Base-by-base conservation (phyloP, 140 eudicot species). In the Stevia rebaudiana region DNA sequence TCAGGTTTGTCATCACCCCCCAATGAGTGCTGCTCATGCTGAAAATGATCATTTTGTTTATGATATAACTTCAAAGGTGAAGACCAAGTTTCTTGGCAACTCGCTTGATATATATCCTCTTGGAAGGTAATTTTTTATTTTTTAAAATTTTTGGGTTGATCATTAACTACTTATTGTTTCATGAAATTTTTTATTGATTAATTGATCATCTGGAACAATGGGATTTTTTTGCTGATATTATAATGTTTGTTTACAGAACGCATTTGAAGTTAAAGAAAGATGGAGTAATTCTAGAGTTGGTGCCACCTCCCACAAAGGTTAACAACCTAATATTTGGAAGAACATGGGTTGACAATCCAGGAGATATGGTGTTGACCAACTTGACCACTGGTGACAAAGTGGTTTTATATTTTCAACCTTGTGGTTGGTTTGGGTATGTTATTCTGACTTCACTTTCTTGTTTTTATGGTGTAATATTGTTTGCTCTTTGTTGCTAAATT, bases 1-100 rank as follows among this genome's bases (percentile, higher is more conserved):
- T n/a, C 76, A 92, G 98, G 95, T 92, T 35, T 71, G 94, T 65
- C 98, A 92, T 82, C 99, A 92, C 68, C 99, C 99, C 61, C 99
- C 99, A 42, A 88, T 85, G 79, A 84, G 99, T 85, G 96, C 95
- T 62, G 99, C 90, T 51, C 99, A 84, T 79, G 95, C 94, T 63
- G 99, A 92, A 86, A 92, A 84, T 62, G 97, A 88, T 17, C 99
- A 92, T 82, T 92, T 92, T 70, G 67, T 78, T 12, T 92, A 92
- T 72, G 99, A 92, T 63, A 73, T 88, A 40, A 88, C 99, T 18
- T 92, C 99, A 31, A 92, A 92, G 76, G 82, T 92, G 65, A 88
- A 79, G 77, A 88, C 99, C 60, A 92, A 92, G 71, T 85, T 92
- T 73, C 81, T 92, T 65, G 99, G 99, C 57, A 92, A 92, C 83